A percentile compares a stretch with the other conserved stretches of the same genome.
Conservation (phyloP, 176 grass and related monocot species). For the Avena atlantica region DNA sequence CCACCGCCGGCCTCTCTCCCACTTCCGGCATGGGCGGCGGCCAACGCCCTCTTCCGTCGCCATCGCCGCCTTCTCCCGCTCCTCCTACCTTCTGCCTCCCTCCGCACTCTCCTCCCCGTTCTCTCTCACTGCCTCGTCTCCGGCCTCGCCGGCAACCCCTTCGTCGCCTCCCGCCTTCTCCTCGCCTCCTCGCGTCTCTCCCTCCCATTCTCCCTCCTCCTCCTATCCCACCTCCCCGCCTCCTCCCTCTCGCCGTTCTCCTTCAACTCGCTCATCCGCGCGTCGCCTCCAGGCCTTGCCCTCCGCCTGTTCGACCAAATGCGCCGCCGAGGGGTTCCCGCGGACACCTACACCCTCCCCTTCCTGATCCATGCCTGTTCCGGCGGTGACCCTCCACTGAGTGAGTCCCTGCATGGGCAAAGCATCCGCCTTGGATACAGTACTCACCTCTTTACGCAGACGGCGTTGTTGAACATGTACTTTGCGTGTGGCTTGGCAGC, state of each 20-base stretch:
- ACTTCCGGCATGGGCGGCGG: slow-evolving; percentile 48
- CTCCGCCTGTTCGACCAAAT: slow-evolving; percentile 61
- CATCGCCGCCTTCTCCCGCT: slow-evolving; percentile 51
- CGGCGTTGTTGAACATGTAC: slow-evolving; percentile 43
- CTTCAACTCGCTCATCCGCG: slow-evolving; percentile 75
- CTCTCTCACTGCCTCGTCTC: slow-evolving; percentile 66
- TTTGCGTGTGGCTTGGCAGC: not conserved
- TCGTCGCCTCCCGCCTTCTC: slow-evolving; percentile 58
- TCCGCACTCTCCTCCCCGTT: slow-evolving; percentile 36
- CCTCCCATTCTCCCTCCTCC: slow-evolving; percentile 46
- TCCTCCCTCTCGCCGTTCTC: slow-evolving; percentile 53
- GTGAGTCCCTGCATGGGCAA: slow-evolving; percentile 40
- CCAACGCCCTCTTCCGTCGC: slow-evolving; percentile 57
- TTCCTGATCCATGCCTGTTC: slow-evolving; percentile 67
- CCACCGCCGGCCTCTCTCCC: not conserved
- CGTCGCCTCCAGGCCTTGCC: slow-evolving; percentile 23
- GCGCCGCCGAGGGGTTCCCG: slow-evolving; percentile 46
- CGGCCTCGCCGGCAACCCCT: slow-evolving; percentile 60
- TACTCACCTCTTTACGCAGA: slow-evolving; percentile 50
- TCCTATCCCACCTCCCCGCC: slow-evolving; percentile 44
- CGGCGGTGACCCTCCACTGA: slow-evolving; percentile 18
- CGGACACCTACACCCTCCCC: slow-evolving; percentile 65
- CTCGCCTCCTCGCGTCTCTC: slow-evolving; percentile 24
- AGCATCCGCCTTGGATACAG: slow-evolving; percentile 39
- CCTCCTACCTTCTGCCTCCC: slow-evolving; percentile 17